These are phyloP conservation scores for Aspergillus floridensis DNA, from an alignment of 2,329 filamentous ascomycete genomes.

Conservation along the genomic window DNA sequence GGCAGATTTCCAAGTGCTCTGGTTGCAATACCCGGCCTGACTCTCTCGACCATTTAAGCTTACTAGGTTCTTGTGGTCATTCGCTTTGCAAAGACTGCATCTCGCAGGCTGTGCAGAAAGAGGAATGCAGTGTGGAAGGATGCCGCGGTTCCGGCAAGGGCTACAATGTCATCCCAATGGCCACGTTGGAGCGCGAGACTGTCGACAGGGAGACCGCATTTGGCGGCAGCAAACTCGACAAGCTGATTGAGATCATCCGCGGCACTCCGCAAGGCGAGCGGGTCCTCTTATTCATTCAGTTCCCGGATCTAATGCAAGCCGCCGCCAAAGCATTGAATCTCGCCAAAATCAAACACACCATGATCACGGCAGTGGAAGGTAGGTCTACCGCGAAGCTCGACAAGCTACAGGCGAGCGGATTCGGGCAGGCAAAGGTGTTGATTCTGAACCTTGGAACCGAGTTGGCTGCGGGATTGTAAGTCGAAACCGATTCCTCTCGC, in stretches of 20 bases:
- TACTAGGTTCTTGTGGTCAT: conserved; percentile 55
- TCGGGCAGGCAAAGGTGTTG: conserved; percentile 47
- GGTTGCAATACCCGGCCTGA: conserved; percentile 30
- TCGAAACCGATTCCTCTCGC: conserved; percentile 12
- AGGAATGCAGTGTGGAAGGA: conserved; percentile 40
- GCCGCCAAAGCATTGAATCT: conserved; percentile 27
- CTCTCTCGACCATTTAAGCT: conserved; percentile 31
- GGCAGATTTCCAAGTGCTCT: conserved; percentile 27
- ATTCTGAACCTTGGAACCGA: conserved; percentile 57
- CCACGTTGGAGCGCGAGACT: conserved; percentile 34
- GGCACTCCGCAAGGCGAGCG: conserved; percentile 46
- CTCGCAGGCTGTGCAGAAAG: conserved; percentile 15
- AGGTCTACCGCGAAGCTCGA: conserved; percentile 36
- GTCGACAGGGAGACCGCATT: conserved; percentile 19
- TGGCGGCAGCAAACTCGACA: conserved; percentile 50
- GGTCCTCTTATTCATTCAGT: conserved; percentile 57
- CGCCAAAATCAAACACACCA: conserved; percentile 32
- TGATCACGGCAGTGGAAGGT: conserved; percentile 35
- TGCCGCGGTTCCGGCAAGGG: conserved; percentile 42
- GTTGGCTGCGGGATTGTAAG: conserved; percentile 60
- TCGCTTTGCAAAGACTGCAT: conserved; percentile 47
- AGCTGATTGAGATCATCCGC: conserved; percentile 47
- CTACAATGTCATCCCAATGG: conserved; percentile 42
- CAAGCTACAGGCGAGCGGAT: conserved; percentile 41
- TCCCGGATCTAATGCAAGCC: conserved; percentile 44